Conservation (phyloP, 371 early-diverging fungal genomes). For the Mortierella sp. region DNA sequence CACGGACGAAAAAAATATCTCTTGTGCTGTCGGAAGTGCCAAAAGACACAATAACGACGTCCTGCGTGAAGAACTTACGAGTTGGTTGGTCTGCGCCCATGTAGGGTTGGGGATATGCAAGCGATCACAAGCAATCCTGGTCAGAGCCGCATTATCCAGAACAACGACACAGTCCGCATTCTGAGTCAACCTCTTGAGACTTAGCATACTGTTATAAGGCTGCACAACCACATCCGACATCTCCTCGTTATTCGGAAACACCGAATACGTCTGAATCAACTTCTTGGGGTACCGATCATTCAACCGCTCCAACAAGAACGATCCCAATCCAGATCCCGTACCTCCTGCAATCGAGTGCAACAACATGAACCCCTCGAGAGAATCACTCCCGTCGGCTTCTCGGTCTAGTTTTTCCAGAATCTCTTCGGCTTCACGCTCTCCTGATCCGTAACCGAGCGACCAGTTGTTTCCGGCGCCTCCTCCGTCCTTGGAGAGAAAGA, state of each 20-base stretch:
- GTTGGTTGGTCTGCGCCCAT: slow-evolving; percentile 97
- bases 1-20: slow-evolving; percentile 1
- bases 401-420: slow-evolving; percentile 95
- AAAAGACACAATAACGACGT: slow-evolving; percentile 4
- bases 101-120: slow-evolving; percentile 95
- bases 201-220: slow-evolving; percentile 99
- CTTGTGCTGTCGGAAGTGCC: background rate
- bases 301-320: slow-evolving; percentile 88
- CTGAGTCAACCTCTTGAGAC: slow-evolving; percentile 91
- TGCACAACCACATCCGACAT: slow-evolving; percentile 99
- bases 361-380: slow-evolving; percentile 92
- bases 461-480: slow-evolving; percentile 98
- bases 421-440: slow-evolving; percentile 85
- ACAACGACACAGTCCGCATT: slow-evolving; percentile 98
- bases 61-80: slow-evolving; percentile 66
- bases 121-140: slow-evolving; percentile 94
- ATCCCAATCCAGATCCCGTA: slow-evolving; percentile 97
- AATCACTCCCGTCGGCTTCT: slow-evolving; percentile 95
- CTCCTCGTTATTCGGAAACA: slow-evolving; percentile 99
- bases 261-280: slow-evolving; percentile 97
- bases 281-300: slow-evolving; percentile 99
- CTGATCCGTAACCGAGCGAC: slow-evolving; percentile 90
- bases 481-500: slow-evolving; percentile 90
- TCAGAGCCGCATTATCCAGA: slow-evolving; percentile 95
- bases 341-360: slow-evolving; percentile 97